Conservation (phyloP, 805 yeast genomes). For the Priceomyces haplophilus region DNA sequence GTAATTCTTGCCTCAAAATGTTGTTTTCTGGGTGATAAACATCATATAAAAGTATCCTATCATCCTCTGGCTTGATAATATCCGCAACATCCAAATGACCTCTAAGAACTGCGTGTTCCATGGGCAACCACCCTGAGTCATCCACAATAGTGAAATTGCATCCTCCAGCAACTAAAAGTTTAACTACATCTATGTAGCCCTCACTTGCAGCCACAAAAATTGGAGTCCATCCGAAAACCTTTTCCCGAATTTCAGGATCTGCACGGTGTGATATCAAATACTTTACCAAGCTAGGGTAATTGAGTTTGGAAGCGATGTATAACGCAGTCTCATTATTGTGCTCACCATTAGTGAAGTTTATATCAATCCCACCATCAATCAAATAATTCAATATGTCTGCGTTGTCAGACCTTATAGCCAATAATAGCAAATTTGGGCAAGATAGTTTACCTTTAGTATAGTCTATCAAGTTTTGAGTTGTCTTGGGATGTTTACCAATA, state of each 20-base stretch:
- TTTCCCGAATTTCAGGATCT: conserved; percentile 70
- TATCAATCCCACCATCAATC: conserved; percentile 55
- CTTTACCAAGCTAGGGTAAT: conserved; percentile 51
- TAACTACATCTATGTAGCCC: conserved; percentile 61
- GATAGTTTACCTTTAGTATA: conserved; percentile 39
- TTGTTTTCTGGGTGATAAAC: conserved; percentile 36
- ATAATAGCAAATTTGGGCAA: conserved; percentile 56
- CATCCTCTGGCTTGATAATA: conserved; percentile 50
- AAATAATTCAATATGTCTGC: conserved; percentile 54
- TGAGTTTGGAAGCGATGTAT: conserved; percentile 73
- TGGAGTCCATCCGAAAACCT: conserved; percentile 91
- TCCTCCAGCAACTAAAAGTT: conserved; percentile 49
- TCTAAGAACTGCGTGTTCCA: conserved; percentile 90
- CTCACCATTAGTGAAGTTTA: conserved; percentile 59
- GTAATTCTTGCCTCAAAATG: conserved; percentile 17
- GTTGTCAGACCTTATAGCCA: conserved; percentile 67
- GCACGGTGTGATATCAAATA: conserved; percentile 60
- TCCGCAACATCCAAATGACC: conserved; percentile 78
- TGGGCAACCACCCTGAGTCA: conserved; percentile 94
- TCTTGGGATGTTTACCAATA: conserved; percentile 76
- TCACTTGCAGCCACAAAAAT: conserved; percentile 86
- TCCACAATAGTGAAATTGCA: conserved; percentile 61
- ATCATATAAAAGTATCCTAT: conserved; percentile 31
- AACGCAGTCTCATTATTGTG: conserved; percentile 71
- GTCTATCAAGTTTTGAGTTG: conserved; percentile 57